These are phyloP conservation scores for Reutealis trisperma DNA, from an alignment of 345 rosid species.

Conservation along the genomic window DNA sequence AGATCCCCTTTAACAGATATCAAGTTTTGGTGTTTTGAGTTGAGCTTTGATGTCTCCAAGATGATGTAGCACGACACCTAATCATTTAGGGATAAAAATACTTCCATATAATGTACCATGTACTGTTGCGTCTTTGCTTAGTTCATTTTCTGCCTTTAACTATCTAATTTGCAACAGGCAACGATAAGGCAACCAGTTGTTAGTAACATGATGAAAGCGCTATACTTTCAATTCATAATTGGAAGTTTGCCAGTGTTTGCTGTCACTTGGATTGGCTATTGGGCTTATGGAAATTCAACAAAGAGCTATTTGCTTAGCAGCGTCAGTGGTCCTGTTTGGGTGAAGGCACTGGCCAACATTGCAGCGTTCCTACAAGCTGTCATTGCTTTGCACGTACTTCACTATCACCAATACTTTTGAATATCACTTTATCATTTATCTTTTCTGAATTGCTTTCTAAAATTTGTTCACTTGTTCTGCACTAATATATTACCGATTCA, in stretches of 20 bases:
- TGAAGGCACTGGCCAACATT: slow-evolving; percentile 72
- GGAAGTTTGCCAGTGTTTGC: slow-evolving; percentile 78
- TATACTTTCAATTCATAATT: slow-evolving; percentile 73
- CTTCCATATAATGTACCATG: neutral
- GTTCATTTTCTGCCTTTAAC: neutral
- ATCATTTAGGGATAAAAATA: too few species aligned
- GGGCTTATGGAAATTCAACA: slow-evolving; percentile 94
- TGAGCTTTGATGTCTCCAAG: too few species aligned
- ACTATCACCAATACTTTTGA: neutral
- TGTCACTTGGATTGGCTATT: slow-evolving; percentile 72
- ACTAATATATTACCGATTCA: neutral
- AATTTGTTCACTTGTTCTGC: neutral
- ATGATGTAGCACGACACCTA: too few species aligned
- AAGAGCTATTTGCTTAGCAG: slow-evolving; percentile 69
- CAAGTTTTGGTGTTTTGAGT: too few species aligned
- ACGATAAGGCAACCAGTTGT: slow-evolving; percentile 82
- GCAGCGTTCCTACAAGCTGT: slow-evolving; percentile 82
- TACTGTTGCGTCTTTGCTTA: neutral
- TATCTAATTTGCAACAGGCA: slow-evolving; percentile 46
- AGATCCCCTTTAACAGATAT: too few species aligned
- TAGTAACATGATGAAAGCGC: slow-evolving; percentile 78
- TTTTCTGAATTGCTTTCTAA: neutral
- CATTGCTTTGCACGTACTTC: slow-evolving; percentile 77
- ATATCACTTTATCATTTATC: neutral
- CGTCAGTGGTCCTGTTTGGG: slow-evolving; percentile 75